Evolutionary conservation across 2,329 filamentous ascomycete species (phyloP), one percentile per base, ranked within the genome.

Genomic region (Phialophora tarda): DNA sequence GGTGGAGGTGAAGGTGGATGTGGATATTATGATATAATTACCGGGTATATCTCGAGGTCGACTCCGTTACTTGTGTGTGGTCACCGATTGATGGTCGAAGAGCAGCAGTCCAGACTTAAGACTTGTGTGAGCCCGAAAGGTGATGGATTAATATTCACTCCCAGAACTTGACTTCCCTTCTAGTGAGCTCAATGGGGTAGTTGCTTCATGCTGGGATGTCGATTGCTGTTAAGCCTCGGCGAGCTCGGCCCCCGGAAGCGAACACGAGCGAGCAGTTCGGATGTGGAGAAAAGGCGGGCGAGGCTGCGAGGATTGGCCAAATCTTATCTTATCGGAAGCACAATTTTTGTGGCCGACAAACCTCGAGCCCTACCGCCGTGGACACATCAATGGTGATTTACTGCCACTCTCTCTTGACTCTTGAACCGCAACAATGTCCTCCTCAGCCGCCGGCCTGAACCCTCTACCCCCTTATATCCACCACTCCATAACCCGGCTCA

Each of bases 401-500:
- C 38, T 32, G 2, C 38, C 38, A 8, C 38, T n/a, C 17, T 44
- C 5, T 44, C 38, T n/a, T n/a, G 38, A n/a, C 14, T n/a, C 38
- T 44, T n/a, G 17, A n/a, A 17, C 38, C 38, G 38, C 38, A 3
- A 51, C 48, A 21, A 55, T 55, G 53, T 38, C 44, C 10, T 53
- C 59, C 66, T 62, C 68, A 23, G 66, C 59, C 66, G 65, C 67
- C 26, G 66, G 61, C 53, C 71, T 69, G 51, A 71, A 23, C 23
- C 68, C 66, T 10, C 72, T 63, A 41, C 71, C 64, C 62, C 67
- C 64, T 30, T 59, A 41, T 34, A 53, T 68, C 66, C 59, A 62
- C 66, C 71, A 72, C 67, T 66, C 32, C 51, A 65, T 65, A 3
- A 69, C 64, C 8, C 72, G 70, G 17, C 66, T 73, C 32, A 71